phyloP scores from a whole-genome alignment of 352 stramenopile genomes.

The Pythium sp. region DNA sequence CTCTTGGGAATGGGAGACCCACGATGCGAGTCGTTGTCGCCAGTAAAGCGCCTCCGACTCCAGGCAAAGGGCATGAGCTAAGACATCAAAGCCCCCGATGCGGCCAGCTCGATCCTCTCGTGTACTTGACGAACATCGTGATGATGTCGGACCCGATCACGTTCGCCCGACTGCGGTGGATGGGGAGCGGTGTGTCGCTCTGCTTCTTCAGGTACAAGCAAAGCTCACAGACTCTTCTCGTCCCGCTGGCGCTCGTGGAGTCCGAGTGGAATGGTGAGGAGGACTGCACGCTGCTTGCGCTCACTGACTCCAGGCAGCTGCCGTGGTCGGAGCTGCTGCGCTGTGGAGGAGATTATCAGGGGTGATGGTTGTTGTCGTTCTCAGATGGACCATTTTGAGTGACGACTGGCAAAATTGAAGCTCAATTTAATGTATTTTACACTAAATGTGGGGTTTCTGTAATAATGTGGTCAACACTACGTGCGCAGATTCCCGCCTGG shows the following conservation, averaged over 20 bases:
- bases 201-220: background rate
- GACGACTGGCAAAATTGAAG: background rate
- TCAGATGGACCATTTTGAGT: background rate
- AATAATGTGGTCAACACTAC: background rate
- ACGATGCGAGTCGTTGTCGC: background rate
- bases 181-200: background rate
- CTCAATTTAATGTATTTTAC: background rate
- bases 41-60: background rate
- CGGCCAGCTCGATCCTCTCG: background rate
- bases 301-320: background rate
- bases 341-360: background rate
- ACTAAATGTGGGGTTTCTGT: background rate
- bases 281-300: conserved; percentile 1
- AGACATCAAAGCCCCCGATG: too few relatives aligned
- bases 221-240: background rate
- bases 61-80: background rate
- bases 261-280: background rate
- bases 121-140: conserved; percentile 3
- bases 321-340: background rate
- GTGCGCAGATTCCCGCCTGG: background rate
- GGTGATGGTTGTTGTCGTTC: background rate
- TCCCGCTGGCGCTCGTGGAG: conserved; percentile 1
- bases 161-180: background rate
- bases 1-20: background rate
- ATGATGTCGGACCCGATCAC: conserved; percentile 10